Conservation (phyloP, 148 eudicot genomes). For the Pharnaceum exiguum region DNA sequence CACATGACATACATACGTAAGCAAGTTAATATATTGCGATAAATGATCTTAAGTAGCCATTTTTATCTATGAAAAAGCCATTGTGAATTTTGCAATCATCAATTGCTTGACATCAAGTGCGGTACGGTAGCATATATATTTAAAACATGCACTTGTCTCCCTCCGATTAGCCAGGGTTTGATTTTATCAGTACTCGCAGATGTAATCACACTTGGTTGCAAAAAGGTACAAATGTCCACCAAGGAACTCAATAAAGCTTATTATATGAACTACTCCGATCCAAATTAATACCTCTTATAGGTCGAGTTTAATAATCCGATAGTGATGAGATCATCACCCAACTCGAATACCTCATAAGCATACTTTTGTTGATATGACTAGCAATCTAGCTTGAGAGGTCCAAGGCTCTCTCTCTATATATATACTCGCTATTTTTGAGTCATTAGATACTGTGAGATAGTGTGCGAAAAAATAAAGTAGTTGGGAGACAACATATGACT, state of each 20-base stretch:
- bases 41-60: too few species aligned
- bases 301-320: too few species aligned
- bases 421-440: constrained; percentile 11
- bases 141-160: constrained; percentile 22
- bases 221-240: constrained; percentile 7
- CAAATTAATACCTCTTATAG: too few species aligned
- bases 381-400: neutral
- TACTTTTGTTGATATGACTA: constrained; percentile 15
- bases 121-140: constrained; percentile 11
- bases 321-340: constrained; percentile 24
- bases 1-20: too few species aligned
- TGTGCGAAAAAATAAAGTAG: constrained; percentile 11
- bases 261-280: too few species aligned
- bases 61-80: neutral
- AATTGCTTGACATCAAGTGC: constrained; percentile 9
- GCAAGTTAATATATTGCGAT: too few species aligned
- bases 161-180: constrained; percentile 13
- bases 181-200: constrained; percentile 1
- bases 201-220: constrained; percentile 12
- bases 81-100: neutral
- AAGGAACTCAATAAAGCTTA: neutral
- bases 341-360: constrained; percentile 15
- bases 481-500: constrained; percentile 27
- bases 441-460: neutral
- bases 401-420: constrained; percentile 3